Evolutionary conservation across 1,284 basidiomycete genomes (phyloP).

Genomic region (Tremellales sp.): DNA sequence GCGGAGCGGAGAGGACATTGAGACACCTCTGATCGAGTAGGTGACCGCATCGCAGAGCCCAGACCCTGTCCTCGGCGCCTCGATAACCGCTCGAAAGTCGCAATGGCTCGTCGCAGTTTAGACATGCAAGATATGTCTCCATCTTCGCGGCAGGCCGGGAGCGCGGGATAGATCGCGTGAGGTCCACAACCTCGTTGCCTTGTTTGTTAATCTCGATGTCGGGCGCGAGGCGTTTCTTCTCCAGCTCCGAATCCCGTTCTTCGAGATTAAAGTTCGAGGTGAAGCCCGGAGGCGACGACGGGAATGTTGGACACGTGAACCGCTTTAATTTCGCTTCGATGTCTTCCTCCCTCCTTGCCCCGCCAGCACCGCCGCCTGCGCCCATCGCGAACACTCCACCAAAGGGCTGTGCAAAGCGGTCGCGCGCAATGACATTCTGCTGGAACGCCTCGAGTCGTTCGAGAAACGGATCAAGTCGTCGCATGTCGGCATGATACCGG

Average conservation of each 20-base stretch:
- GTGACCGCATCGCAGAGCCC: slow-evolving; percentile 46
- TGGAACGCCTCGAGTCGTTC: too few species aligned
- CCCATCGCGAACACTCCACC: slow-evolving; percentile 2
- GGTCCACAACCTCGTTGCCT: slow-evolving; percentile 21
- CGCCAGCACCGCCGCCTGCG: neutral
- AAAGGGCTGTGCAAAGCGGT: too few species aligned
- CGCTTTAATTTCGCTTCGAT: slow-evolving; percentile 20
- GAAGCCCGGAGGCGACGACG: slow-evolving; percentile 14
- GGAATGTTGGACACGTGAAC: slow-evolving; percentile 13
- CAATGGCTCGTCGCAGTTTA: slow-evolving; percentile 36
- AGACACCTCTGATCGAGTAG: slow-evolving; percentile 46
- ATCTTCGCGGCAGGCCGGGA: neutral
- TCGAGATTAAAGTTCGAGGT: slow-evolving; percentile 29
- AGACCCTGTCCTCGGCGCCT: slow-evolving; percentile 35
- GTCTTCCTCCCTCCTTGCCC: slow-evolving; percentile 14
- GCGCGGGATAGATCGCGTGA: slow-evolving; percentile 1
- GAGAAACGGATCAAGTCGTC: too few species aligned
- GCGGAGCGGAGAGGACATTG: slow-evolving; percentile 19
- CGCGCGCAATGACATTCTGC: too few species aligned
- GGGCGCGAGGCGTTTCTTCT: slow-evolving; percentile 13
- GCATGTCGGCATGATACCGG: too few species aligned
- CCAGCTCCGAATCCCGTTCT: slow-evolving; percentile 7
- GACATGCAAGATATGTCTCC: slow-evolving; percentile 36
- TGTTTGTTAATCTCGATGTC: slow-evolving; percentile 31
- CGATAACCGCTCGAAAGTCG: slow-evolving; percentile 32